These are phyloP conservation scores for Stevia rebaudiana DNA, from an alignment of 140 eudicot species.

Conservation along the genomic window DNA sequence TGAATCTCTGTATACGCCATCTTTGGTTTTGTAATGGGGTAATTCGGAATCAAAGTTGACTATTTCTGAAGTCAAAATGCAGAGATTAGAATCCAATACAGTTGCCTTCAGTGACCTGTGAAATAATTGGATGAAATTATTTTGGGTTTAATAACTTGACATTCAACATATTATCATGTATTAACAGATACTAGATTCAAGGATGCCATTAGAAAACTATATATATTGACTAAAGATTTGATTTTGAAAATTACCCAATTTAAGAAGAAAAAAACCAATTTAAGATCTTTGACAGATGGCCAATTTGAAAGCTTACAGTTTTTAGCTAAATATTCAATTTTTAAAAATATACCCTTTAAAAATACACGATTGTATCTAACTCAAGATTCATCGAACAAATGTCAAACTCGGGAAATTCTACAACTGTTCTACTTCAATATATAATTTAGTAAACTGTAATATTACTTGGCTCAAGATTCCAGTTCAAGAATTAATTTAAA, in stretches of 20 bases:
- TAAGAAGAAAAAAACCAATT: too few species aligned
- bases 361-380: not conserved
- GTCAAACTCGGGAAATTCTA: not conserved
- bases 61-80: conserved; percentile 53
- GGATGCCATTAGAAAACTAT: not conserved
- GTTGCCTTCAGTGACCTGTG: conserved; percentile 88
- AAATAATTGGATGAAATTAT: not conserved
- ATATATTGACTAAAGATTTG: not conserved
- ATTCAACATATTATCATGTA: conserved; percentile 1
- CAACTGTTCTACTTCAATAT: not conserved
- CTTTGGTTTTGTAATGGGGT: conserved; percentile 85
- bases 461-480: not conserved
- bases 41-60: conserved; percentile 73
- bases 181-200: not conserved
- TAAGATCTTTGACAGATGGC: not conserved
- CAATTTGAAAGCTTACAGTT: not conserved
- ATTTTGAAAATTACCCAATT: not conserved
- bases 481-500: not conserved
- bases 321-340: not conserved
- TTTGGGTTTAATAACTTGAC: conserved; percentile 1
- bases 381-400: not conserved
- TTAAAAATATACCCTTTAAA: not conserved
- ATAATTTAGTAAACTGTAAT: too few species aligned
- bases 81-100: conserved; percentile 60
- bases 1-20: conserved; percentile 77